Conservation (phyloP, 257 asterid genomes). For the Capsicum chinense region DNA sequence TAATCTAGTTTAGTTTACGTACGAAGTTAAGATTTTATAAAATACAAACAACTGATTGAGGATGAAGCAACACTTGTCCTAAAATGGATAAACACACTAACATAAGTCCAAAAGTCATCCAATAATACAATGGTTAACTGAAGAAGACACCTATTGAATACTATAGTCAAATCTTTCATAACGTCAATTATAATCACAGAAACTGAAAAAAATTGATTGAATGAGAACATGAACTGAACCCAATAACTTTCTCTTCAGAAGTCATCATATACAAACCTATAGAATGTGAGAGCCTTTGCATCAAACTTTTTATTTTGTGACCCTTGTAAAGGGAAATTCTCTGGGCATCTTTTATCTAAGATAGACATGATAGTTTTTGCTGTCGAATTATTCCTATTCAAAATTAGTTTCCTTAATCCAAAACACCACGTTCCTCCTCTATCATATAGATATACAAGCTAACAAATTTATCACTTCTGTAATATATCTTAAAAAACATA, state of each 20-base stretch:
- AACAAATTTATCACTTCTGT: constrained; percentile 56
- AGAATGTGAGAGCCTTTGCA: constrained; percentile 70
- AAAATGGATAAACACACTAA: background rate
- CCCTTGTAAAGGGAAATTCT: constrained; percentile 82
- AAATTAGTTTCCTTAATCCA: constrained; percentile 68
- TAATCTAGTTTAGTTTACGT: background rate
- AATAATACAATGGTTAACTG: constrained; percentile 47
- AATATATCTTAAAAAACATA: constrained; percentile 83
- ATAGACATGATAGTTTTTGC: constrained; percentile 59
- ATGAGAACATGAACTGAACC: constrained; percentile 18
- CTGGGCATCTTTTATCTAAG: constrained; percentile 87
- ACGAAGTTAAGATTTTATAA: background rate
- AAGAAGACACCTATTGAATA: constrained; percentile 77
- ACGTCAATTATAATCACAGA: constrained; percentile 78
- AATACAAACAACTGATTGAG: background rate
- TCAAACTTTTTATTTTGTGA: constrained; percentile 60
- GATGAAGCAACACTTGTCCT: constrained; percentile 16
- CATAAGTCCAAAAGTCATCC: background rate
- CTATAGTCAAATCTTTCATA: constrained; percentile 97
- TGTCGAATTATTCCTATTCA: constrained; percentile 33
- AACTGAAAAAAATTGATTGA: constrained; percentile 50
- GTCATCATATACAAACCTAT: constrained; percentile 57
- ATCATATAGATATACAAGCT: constrained; percentile 73
- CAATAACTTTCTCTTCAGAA: background rate
- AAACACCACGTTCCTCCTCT: constrained; percentile 87